phyloP scores from a whole-genome alignment of 257 asterid genomes.

The Nicotiana benthamiana region DNA sequence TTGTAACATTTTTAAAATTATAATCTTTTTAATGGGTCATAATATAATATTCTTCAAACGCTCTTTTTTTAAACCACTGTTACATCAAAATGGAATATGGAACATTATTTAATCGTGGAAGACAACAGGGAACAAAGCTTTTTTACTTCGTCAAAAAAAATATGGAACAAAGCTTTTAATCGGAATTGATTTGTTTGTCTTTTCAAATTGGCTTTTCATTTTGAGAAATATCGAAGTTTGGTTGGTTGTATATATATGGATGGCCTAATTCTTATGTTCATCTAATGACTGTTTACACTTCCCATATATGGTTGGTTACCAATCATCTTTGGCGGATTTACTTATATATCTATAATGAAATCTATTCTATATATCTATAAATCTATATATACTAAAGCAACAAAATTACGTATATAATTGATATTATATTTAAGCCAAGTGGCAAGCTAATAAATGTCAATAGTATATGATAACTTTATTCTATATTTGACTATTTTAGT shows the following conservation, averaged over 20 bases:
- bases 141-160: neutral
- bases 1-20: neutral
- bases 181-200: conserved; percentile 7
- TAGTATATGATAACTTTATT: too few relatives aligned
- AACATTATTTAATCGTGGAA: conserved; percentile 28
- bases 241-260: conserved; percentile 18
- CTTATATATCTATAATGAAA: too few relatives aligned
- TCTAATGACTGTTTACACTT: neutral
- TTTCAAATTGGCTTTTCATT: conserved; percentile 1
- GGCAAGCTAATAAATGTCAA: too few relatives aligned
- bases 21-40: neutral
- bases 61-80: conserved; percentile 4
- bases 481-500: too few relatives aligned
- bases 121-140: conserved; percentile 23
- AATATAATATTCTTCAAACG: neutral
- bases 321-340: too few relatives aligned
- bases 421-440: too few relatives aligned
- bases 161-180: conserved; percentile 15
- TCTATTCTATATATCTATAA: too few relatives aligned
- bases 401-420: too few relatives aligned
- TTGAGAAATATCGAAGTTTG: conserved; percentile 32
- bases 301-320: neutral
- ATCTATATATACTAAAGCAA: too few relatives aligned
- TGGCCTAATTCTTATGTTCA: neutral
- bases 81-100: conserved; percentile 31